Evolutionary conservation across 2,329 filamentous ascomycete genomes (phyloP), one percentile per base, ranked within the genome.

Genomic region (Xylaria sp.): DNA sequence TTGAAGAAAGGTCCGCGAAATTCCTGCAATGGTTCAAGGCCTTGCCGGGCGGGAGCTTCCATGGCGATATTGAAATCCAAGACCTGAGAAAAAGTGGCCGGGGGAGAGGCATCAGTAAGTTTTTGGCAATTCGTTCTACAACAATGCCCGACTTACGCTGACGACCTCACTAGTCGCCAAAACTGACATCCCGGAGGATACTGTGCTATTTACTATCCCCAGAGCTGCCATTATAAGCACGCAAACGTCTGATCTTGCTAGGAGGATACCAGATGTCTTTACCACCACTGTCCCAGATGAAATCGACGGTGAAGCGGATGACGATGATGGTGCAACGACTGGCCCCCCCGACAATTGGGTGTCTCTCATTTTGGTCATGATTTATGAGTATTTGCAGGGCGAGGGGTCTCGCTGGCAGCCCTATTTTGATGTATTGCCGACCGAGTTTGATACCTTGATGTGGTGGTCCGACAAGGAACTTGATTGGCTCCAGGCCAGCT

Each of bases 361-460:
- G 20, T 83, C 82, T 0, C 81, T 89, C 20, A 97, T 97, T 69
- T 84, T 97, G 23, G 87, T 92, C 69, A 89, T 97, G 87, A 87
- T 97, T 59, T 93, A 93, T 80, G 93, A 97, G 81, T 85, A 84
- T 64, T 80, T 89, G 7, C 89, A 79, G 78, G 89, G 79, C 59
- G 82, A 74, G 68, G 81, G 73, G 0, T 97, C 93, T 0, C 81
- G 80, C 9, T 97, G 94, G 94, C 88, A 89, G 71, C 85, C 89
- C 0, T 97, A 97, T 79, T 89, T 97, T 72, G 85, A 89, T 66
- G 84, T 97, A 23, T 84, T 97, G 5, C 93, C 93, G 0, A 73
- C 77, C 5, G 76, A 81, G 1, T 97, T 97, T 76, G 88, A 96
- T 78, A 97, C 93, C 2, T 86, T 95, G 72, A 97, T 97, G 92